Percentiles rank a stretch among this genome's conserved stretches.
These are phyloP conservation scores for Globisporangium perplexum DNA, from an alignment of 352 stramenopile genomes.

Conservation along the genomic window DNA sequence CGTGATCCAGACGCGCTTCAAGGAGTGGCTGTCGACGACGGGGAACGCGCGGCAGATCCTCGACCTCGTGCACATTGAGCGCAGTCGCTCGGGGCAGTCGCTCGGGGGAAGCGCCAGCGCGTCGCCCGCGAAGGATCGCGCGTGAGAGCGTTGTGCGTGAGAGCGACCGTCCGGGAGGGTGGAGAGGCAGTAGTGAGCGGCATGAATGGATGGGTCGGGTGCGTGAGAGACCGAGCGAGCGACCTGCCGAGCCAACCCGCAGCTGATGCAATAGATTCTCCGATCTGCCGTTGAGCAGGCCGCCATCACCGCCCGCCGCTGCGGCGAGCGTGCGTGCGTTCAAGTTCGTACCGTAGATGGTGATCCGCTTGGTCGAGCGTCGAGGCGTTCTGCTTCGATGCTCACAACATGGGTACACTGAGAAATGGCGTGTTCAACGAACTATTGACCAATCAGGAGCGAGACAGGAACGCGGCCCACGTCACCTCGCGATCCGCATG, in stretches of 20 bases:
- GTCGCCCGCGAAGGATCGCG: slow-evolving; percentile 14
- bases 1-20: slow-evolving; percentile 79
- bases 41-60: slow-evolving; percentile 86
- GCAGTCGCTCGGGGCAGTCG: slow-evolving; percentile 14
- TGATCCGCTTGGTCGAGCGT: too few species aligned
- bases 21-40: slow-evolving; percentile 85
- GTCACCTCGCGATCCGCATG: slow-evolving; percentile 2
- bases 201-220: not conserved
- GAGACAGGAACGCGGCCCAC: slow-evolving; percentile 48
- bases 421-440: too few species aligned
- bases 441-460: slow-evolving; percentile 28
- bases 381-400: too few species aligned
- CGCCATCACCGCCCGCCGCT: too few species aligned
- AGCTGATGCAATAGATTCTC: not conserved
- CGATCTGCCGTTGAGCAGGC: too few species aligned
- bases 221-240: not conserved
- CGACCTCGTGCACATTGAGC: slow-evolving; percentile 83
- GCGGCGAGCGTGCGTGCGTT: too few species aligned
- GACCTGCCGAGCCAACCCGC: not conserved
- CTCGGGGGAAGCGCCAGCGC: slow-evolving; percentile 3
- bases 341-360: too few species aligned
- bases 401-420: too few species aligned
- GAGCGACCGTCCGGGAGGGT: not conserved
- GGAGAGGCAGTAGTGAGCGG: not conserved
- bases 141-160: not conserved